A percentile compares a stretch with the other conserved stretches of the same genome.
These are phyloP conservation scores for Globisporangium viniferum DNA, from an alignment of 352 stramenopile species.

Conservation along the genomic window DNA sequence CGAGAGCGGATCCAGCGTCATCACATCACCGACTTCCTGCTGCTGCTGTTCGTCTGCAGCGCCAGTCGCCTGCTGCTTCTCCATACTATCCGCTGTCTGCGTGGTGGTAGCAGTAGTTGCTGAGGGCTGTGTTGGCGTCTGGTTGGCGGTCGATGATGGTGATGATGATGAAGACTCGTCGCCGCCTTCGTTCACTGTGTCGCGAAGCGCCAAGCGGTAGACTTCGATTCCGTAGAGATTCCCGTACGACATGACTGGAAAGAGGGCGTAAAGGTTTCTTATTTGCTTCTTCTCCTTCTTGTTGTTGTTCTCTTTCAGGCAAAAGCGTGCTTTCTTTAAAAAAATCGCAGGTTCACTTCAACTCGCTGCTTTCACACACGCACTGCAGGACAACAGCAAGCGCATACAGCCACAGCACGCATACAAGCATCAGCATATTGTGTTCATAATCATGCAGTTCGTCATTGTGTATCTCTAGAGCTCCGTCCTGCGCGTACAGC, in stretches of 20 bases:
- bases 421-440: neutral
- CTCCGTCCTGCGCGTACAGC: neutral
- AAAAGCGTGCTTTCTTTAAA: neutral
- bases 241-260: constrained; percentile 13
- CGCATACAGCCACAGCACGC: neutral
- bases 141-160: neutral
- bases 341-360: constrained; percentile 3
- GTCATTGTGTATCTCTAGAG: neutral
- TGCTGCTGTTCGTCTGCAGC: constrained; percentile 7
- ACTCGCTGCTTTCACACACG: neutral
- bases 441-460: neutral
- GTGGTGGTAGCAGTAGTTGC: neutral
- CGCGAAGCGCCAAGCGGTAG: constrained; percentile 58
- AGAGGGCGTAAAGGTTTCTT: neutral
- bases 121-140: neutral
- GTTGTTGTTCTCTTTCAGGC: neutral
- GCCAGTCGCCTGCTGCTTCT: neutral
- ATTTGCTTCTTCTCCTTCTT: neutral
- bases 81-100: neutral
- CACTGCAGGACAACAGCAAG: neutral
- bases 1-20: constrained; percentile 12
- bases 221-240: constrained; percentile 51
- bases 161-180: constrained; percentile 1
- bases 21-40: constrained; percentile 15
- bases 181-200: constrained; percentile 63